Evolutionary conservation across 2,329 filamentous ascomycete species (phyloP).

Genomic region (Thermothelomyces thermophilus): DNA sequence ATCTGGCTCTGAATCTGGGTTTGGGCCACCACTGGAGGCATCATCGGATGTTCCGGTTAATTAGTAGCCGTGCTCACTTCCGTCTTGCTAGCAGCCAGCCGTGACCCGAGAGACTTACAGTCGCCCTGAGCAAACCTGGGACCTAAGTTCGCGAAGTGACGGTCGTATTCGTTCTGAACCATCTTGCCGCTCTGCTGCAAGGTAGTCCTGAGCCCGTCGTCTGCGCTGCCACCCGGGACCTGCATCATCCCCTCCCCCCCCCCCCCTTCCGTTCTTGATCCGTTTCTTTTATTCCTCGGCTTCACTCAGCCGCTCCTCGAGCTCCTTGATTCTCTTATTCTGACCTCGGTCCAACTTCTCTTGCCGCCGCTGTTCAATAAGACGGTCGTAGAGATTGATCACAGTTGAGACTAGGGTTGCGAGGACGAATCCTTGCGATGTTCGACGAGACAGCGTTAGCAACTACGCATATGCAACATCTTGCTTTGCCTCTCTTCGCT

Average conservation of each 20-base stretch:
- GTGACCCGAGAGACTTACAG: too few relatives aligned
- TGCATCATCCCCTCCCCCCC: slow-evolving; percentile 10
- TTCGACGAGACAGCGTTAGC: not conserved
- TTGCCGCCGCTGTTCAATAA: slow-evolving; percentile 30
- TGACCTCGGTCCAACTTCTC: slow-evolving; percentile 30
- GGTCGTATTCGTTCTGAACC: slow-evolving; percentile 32
- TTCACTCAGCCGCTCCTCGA: slow-evolving; percentile 26
- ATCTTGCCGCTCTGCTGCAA: slow-evolving; percentile 29
- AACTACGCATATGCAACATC: too few relatives aligned
- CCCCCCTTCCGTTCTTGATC: slow-evolving; percentile 3
- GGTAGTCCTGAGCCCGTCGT: slow-evolving; percentile 25
- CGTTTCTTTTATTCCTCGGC: slow-evolving; percentile 20
- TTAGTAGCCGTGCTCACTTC: too few relatives aligned
- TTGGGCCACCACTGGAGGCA: slow-evolving; percentile 26
- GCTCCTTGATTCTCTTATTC: slow-evolving; percentile 29
- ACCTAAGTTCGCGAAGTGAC: slow-evolving; percentile 29
- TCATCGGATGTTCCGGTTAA: too few relatives aligned
- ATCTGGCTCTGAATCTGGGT: slow-evolving; percentile 33
- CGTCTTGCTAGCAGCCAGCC: too few relatives aligned
- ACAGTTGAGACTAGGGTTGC: slow-evolving; percentile 36
- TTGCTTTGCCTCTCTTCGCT: too few relatives aligned
- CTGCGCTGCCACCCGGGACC: not conserved
- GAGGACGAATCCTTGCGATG: slow-evolving; percentile 34
- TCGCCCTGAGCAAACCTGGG: slow-evolving; percentile 33
- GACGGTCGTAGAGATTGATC: slow-evolving; percentile 33